Conservation (phyloP, 768 basidiomycete genomes). For the Calvatia gigantea region DNA sequence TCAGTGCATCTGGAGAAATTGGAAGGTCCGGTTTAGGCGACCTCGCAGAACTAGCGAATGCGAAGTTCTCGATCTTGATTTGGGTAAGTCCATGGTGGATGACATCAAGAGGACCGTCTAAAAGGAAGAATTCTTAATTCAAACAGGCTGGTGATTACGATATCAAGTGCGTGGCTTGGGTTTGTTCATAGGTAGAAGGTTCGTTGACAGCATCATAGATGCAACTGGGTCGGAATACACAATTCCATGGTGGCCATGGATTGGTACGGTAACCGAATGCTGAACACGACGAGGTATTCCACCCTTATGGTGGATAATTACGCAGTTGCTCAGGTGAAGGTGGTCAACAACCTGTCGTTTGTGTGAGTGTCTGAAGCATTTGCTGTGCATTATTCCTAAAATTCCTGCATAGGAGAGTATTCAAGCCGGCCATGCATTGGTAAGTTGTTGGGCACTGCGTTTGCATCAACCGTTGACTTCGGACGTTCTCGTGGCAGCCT, state of each 20-base stretch:
- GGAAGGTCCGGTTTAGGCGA: not conserved
- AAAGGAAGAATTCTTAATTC: not conserved
- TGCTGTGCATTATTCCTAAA: not conserved
- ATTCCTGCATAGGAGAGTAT: not conserved
- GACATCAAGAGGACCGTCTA: too few species aligned
- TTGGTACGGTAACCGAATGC: slow-evolving; percentile 5
- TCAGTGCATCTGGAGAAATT: not conserved
- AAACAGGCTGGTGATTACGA: slow-evolving; percentile 6
- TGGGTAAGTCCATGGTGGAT: not conserved
- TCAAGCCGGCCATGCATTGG: slow-evolving; percentile 4
- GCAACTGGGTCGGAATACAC: slow-evolving; percentile 8
- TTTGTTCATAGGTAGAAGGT: too few species aligned
- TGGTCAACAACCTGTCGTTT: slow-evolving; percentile 2
- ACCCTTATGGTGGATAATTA: not conserved
- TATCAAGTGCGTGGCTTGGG: not conserved
- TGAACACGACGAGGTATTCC: slow-evolving; percentile 2
- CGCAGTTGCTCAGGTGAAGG: not conserved
- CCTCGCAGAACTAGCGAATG: not conserved
- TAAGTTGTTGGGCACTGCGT: not conserved
- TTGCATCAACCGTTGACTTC: not conserved
- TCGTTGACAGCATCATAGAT: not conserved
- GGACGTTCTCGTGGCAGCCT: not conserved
- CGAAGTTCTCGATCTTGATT: not conserved
- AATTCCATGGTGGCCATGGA: slow-evolving; percentile 4
- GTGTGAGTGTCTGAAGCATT: not conserved